phyloP scores from a whole-genome alignment of 2,329 filamentous ascomycete genomes.

The Alternaria longipes region DNA sequence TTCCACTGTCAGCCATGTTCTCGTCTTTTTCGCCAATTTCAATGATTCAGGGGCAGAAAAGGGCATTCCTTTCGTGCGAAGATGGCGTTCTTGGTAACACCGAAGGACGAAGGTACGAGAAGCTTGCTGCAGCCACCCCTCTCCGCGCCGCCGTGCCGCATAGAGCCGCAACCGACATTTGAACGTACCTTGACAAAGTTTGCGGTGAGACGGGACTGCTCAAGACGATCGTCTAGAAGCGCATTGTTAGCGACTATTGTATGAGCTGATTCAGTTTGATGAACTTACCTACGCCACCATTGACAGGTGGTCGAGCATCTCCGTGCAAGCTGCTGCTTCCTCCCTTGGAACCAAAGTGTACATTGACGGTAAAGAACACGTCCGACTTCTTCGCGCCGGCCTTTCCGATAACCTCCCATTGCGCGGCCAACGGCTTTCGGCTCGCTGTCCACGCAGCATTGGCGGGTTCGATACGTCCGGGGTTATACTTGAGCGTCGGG shows the following conservation, averaged over 20 bases:
- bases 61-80: conserved; percentile 24
- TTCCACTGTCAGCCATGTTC: conserved; percentile 33
- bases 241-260: conserved; percentile 10
- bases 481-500: conserved; percentile 71
- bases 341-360: conserved; percentile 73
- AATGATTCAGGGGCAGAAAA: background rate
- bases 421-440: conserved; percentile 73
- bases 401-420: conserved; percentile 68
- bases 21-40: background rate
- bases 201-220: conserved; percentile 68
- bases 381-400: conserved; percentile 51
- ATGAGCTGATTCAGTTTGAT: background rate
- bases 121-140: conserved; percentile 26
- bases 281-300: conserved; percentile 62
- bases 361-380: conserved; percentile 74
- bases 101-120: conserved; percentile 9
- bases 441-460: conserved; percentile 68
- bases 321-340: conserved; percentile 72
- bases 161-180: background rate
- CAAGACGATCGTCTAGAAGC: conserved; percentile 57
- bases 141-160: conserved; percentile 19
- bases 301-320: conserved; percentile 71
- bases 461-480: conserved; percentile 71
- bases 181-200: conserved; percentile 47
- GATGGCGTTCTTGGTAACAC: conserved; percentile 26